Conservation (phyloP, 2,329 filamentous ascomycete species). For the Davidsoniella virescens region DNA sequence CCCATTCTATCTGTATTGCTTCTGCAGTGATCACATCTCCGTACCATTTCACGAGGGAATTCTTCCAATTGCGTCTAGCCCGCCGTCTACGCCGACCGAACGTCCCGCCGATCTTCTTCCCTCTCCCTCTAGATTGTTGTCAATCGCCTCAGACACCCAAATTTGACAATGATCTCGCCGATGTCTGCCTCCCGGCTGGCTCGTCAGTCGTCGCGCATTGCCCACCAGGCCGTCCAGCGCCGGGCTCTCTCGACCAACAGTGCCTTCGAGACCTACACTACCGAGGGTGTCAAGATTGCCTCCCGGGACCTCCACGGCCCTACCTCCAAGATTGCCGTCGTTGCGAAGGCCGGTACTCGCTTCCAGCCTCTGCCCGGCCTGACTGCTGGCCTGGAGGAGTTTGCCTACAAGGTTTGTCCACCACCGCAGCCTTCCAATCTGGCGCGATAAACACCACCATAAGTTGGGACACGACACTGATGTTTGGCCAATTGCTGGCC, state of each 20-base stretch:
- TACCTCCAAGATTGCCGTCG: constrained; percentile 78
- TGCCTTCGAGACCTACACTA: constrained; percentile 75
- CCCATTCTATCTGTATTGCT: background rate
- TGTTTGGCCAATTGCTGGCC: constrained; percentile 31
- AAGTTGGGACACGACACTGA: constrained; percentile 8
- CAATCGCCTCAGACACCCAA: constrained; percentile 32
- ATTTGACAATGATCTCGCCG: constrained; percentile 46
- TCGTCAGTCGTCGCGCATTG: constrained; percentile 40
- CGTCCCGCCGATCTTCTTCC: constrained; percentile 21
- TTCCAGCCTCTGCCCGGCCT: constrained; percentile 83
- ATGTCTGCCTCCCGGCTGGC: constrained; percentile 43
- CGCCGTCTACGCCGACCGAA: constrained; percentile 7
- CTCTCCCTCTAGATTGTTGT: constrained; percentile 22
- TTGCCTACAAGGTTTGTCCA: constrained; percentile 74
- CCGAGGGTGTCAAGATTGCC: constrained; percentile 80
- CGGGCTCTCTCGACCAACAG: constrained; percentile 49
- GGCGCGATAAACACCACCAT: background rate
- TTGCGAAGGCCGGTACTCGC: constrained; percentile 86
- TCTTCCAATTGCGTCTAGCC: constrained; percentile 18
- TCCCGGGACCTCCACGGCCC: constrained; percentile 77
- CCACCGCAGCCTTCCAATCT: constrained; percentile 1
- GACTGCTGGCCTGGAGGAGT: constrained; percentile 79
- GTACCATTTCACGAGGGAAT: constrained; percentile 21
- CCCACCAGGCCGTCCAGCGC: constrained; percentile 29
- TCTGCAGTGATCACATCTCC: constrained; percentile 4